Conservation (phyloP, 306 rosid genomes). For the Quercus mongolica region DNA sequence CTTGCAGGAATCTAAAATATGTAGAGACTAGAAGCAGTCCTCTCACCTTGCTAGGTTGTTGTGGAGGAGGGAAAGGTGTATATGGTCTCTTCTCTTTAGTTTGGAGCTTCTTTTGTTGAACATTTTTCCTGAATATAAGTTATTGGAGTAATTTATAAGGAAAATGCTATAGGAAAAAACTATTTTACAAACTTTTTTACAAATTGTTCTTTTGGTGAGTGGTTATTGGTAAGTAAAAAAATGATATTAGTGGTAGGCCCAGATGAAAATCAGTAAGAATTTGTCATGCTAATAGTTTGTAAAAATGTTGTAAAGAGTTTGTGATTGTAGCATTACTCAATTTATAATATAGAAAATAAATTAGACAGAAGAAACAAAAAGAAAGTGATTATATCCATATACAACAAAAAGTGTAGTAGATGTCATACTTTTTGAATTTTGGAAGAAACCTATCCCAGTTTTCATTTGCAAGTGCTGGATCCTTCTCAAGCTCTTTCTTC, state of each 20-base stretch:
- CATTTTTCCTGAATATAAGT: conserved; percentile 66
- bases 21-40: conserved; percentile 1
- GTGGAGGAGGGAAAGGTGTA: conserved; percentile 93
- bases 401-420: not conserved
- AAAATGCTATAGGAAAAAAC: too few relatives aligned
- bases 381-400: not conserved
- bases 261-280: too few relatives aligned
- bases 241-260: too few relatives aligned
- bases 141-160: not conserved
- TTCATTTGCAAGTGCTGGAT: conserved; percentile 82
- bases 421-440: conserved; percentile 73
- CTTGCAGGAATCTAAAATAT: conserved; percentile 10
- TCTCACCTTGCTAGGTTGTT: conserved; percentile 82
- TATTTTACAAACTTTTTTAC: too few relatives aligned
- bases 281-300: too few relatives aligned
- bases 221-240: too few relatives aligned
- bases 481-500: conserved; percentile 89
- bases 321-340: too few relatives aligned
- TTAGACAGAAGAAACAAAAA: conserved; percentile 8
- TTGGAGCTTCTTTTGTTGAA: conserved; percentile 68
- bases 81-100: conserved; percentile 73
- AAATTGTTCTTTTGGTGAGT: too few relatives aligned
- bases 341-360: not conserved
- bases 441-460: conserved; percentile 98
- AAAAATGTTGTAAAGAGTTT: too few relatives aligned